Base-by-base conservation (phyloP, 192 early-diverging fungal genomes). In the Fimicolochytrium jonesii region DNA sequence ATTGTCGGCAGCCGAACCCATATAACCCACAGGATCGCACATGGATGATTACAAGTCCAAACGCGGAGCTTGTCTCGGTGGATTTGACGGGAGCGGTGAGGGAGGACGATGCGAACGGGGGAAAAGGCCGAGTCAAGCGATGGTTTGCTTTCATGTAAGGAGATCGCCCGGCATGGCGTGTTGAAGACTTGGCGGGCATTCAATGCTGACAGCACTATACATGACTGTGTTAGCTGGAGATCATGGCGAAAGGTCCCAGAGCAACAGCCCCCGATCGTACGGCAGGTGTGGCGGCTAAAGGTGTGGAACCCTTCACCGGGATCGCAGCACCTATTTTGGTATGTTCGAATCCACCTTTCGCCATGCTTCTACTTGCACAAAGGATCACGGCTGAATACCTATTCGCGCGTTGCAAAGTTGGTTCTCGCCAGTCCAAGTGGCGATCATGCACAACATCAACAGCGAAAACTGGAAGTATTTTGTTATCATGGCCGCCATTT, bases 261-360 rank as follows among this genome's bases (percentile, higher is more conserved):
- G 48, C 48, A 30, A 50, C 28, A 15, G 26, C 15, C 48, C 9
- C 35, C 20, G 28, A 61, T 23, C 31, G n/a, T 31, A 13, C n/a
- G 49, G 35, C 26, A 28, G 0, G 51, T 56, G 22, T 68, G 67
- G 67, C 51, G 34, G 11, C 37, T 68, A 28, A 51, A 41, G 26
- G 43, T 35, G 17, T 68, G 67, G 67, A 33, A 68, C 34, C 67
- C 67, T 4, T 3, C 51, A 17, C 42, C 33, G 17, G 55, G 55
- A 22, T 37, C 47, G 6, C 31, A 37, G 0, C 26, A 17, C 31
- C 56, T 67, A 1, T 67, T 67, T 36, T 59, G 56, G 64, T 64
- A 55, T 23, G 62, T 39, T 39, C 37, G 37, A 39, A 39, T 39
- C 7, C 37, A 39, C 17, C 37, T 39, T 17, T 11, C n/a, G n/a